phyloP scores from a whole-genome alignment of 306 rosid genomes.

The Trifolium dubium region DNA sequence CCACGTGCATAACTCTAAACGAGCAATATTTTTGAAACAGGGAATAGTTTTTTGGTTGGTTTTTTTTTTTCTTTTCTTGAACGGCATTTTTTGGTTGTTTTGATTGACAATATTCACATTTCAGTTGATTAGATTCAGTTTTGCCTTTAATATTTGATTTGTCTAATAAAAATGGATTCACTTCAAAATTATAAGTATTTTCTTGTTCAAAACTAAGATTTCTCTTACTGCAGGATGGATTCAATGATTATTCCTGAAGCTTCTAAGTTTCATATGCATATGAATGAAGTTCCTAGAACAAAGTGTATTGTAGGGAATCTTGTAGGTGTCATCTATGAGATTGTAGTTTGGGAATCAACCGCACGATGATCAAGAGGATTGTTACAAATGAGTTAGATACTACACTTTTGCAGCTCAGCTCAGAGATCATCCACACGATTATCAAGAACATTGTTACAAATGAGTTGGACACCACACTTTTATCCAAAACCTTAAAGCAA shows the following conservation, averaged over 20 bases:
- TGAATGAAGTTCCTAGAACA: slow-evolving; percentile 74
- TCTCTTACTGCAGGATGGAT: slow-evolving; percentile 65
- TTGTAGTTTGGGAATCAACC: slow-evolving; percentile 31
- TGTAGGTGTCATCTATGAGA: slow-evolving; percentile 80
- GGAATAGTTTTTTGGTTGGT: too few species aligned
- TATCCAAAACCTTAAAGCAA: too few species aligned
- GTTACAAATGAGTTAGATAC: too few species aligned
- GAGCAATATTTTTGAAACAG: too few species aligned
- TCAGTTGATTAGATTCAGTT: slow-evolving; percentile 16
- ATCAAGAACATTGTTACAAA: too few species aligned
- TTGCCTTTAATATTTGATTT: slow-evolving; percentile 17
- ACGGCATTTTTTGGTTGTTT: slow-evolving; percentile 26
- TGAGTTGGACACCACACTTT: too few species aligned
- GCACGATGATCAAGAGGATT: too few species aligned
- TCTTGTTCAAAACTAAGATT: slow-evolving; percentile 11
- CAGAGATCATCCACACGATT: too few species aligned
- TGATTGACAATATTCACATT: slow-evolving; percentile 3
- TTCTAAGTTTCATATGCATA: slow-evolving; percentile 58
- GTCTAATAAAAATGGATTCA: not conserved
- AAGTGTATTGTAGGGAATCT: slow-evolving; percentile 60
- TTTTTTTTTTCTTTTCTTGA: too few species aligned
- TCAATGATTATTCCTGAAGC: slow-evolving; percentile 64
- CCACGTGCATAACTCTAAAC: too few species aligned
- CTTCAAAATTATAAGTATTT: not conserved
- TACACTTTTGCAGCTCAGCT: too few species aligned